These are phyloP conservation scores for Meripilus lineatus DNA, from an alignment of 1,284 basidiomycete genomes.

Conservation along the genomic window DNA sequence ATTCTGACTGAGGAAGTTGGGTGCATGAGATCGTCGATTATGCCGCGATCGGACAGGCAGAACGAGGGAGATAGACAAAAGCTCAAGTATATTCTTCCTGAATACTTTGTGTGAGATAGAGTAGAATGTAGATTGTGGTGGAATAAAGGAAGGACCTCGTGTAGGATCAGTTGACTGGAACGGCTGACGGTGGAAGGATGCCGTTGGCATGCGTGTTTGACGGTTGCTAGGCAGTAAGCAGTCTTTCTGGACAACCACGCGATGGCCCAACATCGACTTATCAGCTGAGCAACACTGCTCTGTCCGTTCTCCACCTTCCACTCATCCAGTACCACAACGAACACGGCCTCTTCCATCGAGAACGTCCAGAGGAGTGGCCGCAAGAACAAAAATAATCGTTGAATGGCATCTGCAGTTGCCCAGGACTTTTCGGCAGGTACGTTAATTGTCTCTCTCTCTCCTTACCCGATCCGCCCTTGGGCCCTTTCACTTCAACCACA, in stretches of 20 bases:
- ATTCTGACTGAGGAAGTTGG: constrained; percentile 68
- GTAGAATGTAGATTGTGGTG: background rate
- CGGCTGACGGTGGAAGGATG: background rate
- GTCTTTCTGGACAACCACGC: background rate
- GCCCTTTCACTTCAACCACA: constrained; percentile 32
- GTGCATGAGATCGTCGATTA: constrained; percentile 80
- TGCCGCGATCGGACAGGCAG: constrained; percentile 66
- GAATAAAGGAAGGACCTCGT: background rate
- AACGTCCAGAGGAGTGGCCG: no score
- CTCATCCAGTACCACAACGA: no score
- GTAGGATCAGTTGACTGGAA: background rate
- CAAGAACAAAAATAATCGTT: constrained; percentile 5
- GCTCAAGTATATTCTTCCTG: constrained; percentile 75
- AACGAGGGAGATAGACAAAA: constrained; percentile 68
- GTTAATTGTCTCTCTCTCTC: constrained; percentile 36
- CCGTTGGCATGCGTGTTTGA: background rate
- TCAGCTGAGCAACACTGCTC: background rate
- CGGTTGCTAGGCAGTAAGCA: background rate
- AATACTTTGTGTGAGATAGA: constrained; percentile 42
- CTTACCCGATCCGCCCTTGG: constrained; percentile 37
- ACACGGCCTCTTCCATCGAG: no score
- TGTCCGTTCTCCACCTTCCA: no score
- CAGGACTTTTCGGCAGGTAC: constrained; percentile 14
- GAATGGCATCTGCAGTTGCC: constrained; percentile 17
- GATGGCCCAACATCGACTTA: background rate